A percentile compares a stretch with the other conserved stretches of the same genome.
Evolutionary conservation across 345 rosid species (phyloP).

Genomic region (Adansonia digitata): DNA sequence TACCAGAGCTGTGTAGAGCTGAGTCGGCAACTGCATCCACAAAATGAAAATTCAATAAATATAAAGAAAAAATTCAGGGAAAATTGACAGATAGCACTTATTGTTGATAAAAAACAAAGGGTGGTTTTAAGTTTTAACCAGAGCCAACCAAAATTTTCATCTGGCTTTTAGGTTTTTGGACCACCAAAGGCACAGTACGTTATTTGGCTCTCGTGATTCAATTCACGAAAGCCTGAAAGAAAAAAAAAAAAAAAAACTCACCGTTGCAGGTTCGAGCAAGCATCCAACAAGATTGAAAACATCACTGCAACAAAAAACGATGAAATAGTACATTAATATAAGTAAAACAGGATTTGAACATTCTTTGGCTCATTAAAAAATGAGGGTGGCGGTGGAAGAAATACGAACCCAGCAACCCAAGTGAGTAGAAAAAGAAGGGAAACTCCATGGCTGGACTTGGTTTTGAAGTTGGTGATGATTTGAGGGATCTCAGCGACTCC

Average conservation of each 20-base stretch:
- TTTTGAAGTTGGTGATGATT: constrained; percentile 79
- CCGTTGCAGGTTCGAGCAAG: constrained; percentile 91
- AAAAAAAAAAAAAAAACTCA: constrained; percentile 32
- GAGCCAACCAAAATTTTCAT: background rate
- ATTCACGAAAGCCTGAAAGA: background rate
- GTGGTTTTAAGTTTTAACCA: background rate
- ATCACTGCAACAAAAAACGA: constrained; percentile 66
- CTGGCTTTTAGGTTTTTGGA: background rate
- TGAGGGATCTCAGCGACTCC: constrained; percentile 93
- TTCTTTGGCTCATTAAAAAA: background rate
- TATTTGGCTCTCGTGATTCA: background rate
- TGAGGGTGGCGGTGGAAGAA: background rate
- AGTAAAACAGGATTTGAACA: background rate
- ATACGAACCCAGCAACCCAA: constrained; percentile 85
- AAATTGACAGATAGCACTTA: background rate
- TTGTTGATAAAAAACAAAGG: background rate
- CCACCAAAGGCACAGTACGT: background rate
- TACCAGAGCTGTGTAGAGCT: constrained; percentile 91
- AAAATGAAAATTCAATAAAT: constrained; percentile 6
- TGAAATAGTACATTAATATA: too few relatives aligned
- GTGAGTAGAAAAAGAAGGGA: constrained; percentile 89
- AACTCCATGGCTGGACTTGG: constrained; percentile 95
- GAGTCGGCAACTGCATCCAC: constrained; percentile 87
- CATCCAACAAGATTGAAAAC: constrained; percentile 83
- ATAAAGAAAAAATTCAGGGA: too few relatives aligned